Evolutionary conservation across 805 yeast genomes (phyloP), one percentile per base, ranked within the genome.

Genomic region (Zygotorulaspora sp.): DNA sequence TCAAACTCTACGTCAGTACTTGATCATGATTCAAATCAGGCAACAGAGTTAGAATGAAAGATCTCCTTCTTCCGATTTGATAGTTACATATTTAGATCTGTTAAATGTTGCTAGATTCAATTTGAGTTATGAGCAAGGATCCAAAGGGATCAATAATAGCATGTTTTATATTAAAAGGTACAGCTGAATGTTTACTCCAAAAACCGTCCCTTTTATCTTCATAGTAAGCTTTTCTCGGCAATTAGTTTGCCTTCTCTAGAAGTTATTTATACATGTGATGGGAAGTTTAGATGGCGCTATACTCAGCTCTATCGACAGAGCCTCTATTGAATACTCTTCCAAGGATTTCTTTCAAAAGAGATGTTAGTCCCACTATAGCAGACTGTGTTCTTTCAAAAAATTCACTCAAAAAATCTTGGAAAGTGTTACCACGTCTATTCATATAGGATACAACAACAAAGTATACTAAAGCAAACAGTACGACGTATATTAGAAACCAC

Each of bases 401-500:
- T 55, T 87, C 90, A 47, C 71, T 89, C 48, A 79, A 78, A 59
- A 84, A 71, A 45, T 83, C 88, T 15, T 80, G 78, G 12, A 77
- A 71, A 47, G 75, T 66, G 9, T 72, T 74, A 31, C 88, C 85
- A 48, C 83, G 78, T 49, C 83, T 77, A 50, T 77, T 77, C 59
- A 80, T 77, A 60, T 85, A 89, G 28, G 78, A 77, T 31, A 87
- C 79, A 50, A 83, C 71, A 31, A 74, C 73, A 22, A 90, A 61
- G 12, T 85, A 84, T 47, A 80, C 62, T 43, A 88, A 63, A 49
- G 89, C 79, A 55, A 89, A 85, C 7, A 87, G 53, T 80, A 90
- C 19, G 2, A 57, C 61, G 35, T 60, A 85, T 2, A 88, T 75
- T 57, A 89, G 76, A 72, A 89, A 76, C 36, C 95, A 92, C 80